Base-by-base conservation (phyloP, 176 grass and related monocot species). In the Oryza nivara region DNA sequence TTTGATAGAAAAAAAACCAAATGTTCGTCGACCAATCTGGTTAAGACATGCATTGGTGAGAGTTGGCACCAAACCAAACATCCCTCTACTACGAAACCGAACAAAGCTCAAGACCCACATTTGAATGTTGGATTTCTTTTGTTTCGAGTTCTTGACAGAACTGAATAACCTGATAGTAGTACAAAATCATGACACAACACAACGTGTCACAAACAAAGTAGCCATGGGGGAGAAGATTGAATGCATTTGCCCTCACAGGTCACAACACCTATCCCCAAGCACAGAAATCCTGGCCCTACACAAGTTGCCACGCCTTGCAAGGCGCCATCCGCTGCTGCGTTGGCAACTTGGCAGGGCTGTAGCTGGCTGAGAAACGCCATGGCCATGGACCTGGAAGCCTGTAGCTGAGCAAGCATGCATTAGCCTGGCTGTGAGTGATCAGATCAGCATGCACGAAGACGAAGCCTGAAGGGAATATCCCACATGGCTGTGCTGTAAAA, bases 401-500 rank as follows among this genome's bases (percentile, higher is more conserved):
- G 58, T 63, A 63, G 58, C 58, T 63, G 58, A 22, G 58, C 19
- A 22, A 9, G 56, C 19, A n/a, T 22, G 15, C 14, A 52, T 52
- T 58, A 58, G 52, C 52, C 52, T 58, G 51, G 3, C 13, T 51
- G 56, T 63, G 58, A 49, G 47, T 49, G 47, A 49, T 49, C 47
- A 49, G 47, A 58, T 58, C 54, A 58, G 54, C 54, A 58, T 58
- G 54, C 54, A 58, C 58, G 58, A 63, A 63, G 58, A 23, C 58
- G 58, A 63, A 63, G 58, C 58, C 36, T 70, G 40, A 72, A 65
- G 64, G 70, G 82, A 89, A 89, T 89, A 81, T 65, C 77, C 52
- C 76, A 70, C 65, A 80, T 84, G 87, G 80, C 58, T 67, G 58
- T 63, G 71, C 77, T 85, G 82, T 89, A 81, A 80, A 75, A 43